Evolutionary conservation across 2,329 filamentous ascomycete genomes (phyloP), one percentile per base, ranked within the genome.

Genomic region (Neonectria magnoliae): DNA sequence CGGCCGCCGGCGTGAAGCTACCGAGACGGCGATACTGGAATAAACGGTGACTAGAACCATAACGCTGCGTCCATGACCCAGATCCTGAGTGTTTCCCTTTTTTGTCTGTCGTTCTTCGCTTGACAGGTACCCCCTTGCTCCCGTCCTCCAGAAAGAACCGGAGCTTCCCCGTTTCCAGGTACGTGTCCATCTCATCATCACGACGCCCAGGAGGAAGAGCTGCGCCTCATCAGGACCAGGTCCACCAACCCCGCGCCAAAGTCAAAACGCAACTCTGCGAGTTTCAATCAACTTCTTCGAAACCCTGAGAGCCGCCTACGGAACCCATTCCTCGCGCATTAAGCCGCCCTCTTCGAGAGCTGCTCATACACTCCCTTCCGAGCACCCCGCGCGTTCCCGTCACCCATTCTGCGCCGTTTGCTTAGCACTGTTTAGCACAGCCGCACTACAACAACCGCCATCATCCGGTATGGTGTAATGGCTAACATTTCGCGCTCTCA

Each of bases 401-500:
- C 14, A 10, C 3, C n/a, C 18, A 4, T 29, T 8, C 16, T 29
- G 45, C 45, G 45, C 45, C 45, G n/a, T 48, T 48, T 48, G 10
- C 45, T 48, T 48, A 48, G 45, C 45, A 29, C 16, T 16, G 25
- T 4, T 44, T 55, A 42, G 11, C 22, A 20, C 31, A 11, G 14
- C 38, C 13, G 22, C 52, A n/a, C 16, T 29, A 13, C 58, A 61
- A 54, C 58, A 44, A 58, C 48, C 55, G 59, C 50, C 57, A 55
- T 76, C 9, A 36, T 36, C 73, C 73, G 73, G 73, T 75, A 75
- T 76, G 74, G 74, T 76, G 74, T 76, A 76, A 73, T 76, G 74
- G 74, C 73, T 73, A 76, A 76, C 74, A 76, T 76, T 76, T 76
- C 73, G 71, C 74, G 74, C 74, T 76, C 74, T 76, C 74, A 75